Percentiles rank a stretch among this genome's conserved stretches.
phyloP scores from a whole-genome alignment of 371 early-diverging fungal species.

The Mortierella polycephala region DNA sequence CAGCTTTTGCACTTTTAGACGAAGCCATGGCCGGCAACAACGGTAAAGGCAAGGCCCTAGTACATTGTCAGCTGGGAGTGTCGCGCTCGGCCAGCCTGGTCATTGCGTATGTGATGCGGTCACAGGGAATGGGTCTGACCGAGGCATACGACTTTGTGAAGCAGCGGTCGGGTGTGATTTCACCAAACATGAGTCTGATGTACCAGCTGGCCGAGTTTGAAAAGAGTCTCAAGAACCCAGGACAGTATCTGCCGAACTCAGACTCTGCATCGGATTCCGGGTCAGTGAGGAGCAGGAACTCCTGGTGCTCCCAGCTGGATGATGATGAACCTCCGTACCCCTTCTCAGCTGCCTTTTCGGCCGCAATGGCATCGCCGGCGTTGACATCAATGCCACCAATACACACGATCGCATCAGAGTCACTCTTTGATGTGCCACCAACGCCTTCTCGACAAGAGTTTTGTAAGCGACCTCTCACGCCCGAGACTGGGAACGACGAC shows the following conservation, averaged over 20 bases:
- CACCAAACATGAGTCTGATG: constrained; percentile 85
- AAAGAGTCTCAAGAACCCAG: constrained; percentile 45
- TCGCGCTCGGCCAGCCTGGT: constrained; percentile 90
- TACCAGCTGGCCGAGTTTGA: constrained; percentile 85
- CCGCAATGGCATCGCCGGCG: not conserved
- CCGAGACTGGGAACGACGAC: constrained; percentile 21
- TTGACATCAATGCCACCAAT: not conserved
- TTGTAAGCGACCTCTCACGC: constrained; percentile 30
- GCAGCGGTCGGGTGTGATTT: constrained; percentile 75
- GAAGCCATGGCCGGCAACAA: constrained; percentile 58
- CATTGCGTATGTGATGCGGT: constrained; percentile 89
- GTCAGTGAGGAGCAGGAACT: constrained; percentile 13
- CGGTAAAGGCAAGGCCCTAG: constrained; percentile 70
- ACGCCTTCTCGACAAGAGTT: constrained; percentile 37
- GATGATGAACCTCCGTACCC: constrained; percentile 48
- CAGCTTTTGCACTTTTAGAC: constrained; percentile 80
- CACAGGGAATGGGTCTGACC: constrained; percentile 64
- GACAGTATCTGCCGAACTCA: not conserved
- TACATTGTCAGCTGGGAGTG: constrained; percentile 92
- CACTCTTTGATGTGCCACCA: constrained; percentile 11
- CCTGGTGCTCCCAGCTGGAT: constrained; percentile 40
- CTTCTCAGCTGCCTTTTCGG: constrained; percentile 31
- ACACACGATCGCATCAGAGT: not conserved
- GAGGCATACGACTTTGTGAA: constrained; percentile 86
- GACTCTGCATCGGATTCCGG: constrained; percentile 8